Base-by-base conservation (phyloP, 2,329 filamentous ascomycete genomes). In the Colletotrichum sp. region DNA sequence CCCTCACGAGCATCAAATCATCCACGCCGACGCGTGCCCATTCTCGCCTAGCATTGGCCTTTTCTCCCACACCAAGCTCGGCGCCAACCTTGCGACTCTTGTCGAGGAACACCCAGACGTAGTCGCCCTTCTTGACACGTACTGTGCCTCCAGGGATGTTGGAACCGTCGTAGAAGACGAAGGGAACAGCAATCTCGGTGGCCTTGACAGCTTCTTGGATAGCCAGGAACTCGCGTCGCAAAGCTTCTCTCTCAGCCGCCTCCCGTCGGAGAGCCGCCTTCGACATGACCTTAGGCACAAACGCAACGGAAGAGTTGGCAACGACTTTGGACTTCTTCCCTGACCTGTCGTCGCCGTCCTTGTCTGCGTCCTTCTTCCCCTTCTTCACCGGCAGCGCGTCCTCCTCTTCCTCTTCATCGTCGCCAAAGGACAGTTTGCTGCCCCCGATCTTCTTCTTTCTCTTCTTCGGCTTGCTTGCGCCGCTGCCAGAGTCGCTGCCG, bases 1-100 rank as follows among this genome's bases (percentile, higher is more conserved):
- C 96, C 81, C 95, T 90, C 9, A 99, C 96, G 75, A 98, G 89
- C 92, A 99, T 95, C 82, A 99, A 85, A 86, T 99, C 97, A 83
- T 99, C 97, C 7, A 99, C 96, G 44, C 96, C 95, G 34, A 99
- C 94, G 73, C 96, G 90, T 5, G 96, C 96, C 97, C 97, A 99
- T 81, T 97, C 95, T 77, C 94, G 92, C 77, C 92, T 88, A 62
- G 91, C 92, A 79, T 94, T 93, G 71, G 90, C 88, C 78, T 90
- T 93, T 79, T 89, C 92, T 66, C 93, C 94, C 1, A 96, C 94
- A 1, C 94, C 94, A 57, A 95, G 86, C 81, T 97, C 93, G 3
- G 96, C 96, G 15, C 96, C 96, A 1, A 98, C 93, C 83, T 98
- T 98, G 77, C 96, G 90, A 81, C 95, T 97, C 81, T 94, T 93